These are phyloP conservation scores for Candolleomyces eurysporus DNA, from an alignment of 768 basidiomycete species.

Conservation along the genomic window DNA sequence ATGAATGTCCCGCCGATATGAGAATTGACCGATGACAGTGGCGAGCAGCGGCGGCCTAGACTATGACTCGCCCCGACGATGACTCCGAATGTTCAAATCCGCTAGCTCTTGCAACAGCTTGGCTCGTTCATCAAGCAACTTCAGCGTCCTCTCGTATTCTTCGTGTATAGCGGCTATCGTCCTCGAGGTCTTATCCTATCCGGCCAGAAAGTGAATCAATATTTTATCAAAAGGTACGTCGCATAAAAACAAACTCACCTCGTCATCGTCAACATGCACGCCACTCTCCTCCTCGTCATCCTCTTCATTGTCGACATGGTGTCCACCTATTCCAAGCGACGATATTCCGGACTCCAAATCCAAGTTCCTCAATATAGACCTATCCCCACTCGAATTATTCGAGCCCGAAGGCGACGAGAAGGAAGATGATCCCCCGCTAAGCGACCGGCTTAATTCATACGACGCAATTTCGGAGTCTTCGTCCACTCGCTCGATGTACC, in stretches of 20 bases:
- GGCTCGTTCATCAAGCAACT: constrained; percentile 58
- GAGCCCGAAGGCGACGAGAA: constrained; percentile 5
- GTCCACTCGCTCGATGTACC: constrained; percentile 56
- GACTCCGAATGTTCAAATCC: constrained; percentile 27
- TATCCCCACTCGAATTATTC: background rate
- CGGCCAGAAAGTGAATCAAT: background rate
- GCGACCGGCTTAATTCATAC: constrained; percentile 39
- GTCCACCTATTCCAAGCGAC: background rate
- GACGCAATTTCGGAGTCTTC: constrained; percentile 48
- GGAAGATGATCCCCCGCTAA: background rate
- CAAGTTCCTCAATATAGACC: background rate
- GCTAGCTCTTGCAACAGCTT: constrained; percentile 54
- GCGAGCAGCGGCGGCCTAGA: too few relatives aligned
- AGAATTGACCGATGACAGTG: too few relatives aligned
- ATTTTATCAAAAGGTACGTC: background rate
- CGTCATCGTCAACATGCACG: background rate
- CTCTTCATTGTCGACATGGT: background rate
- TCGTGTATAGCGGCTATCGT: constrained; percentile 9
- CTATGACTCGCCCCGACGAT: background rate
- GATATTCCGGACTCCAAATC: background rate
- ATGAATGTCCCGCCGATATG: too few relatives aligned
- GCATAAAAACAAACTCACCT: background rate
- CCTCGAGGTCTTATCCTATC: background rate
- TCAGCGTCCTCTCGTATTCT: constrained; percentile 40
- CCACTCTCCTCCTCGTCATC: background rate